Base-by-base conservation (phyloP, 371 early-diverging fungal genomes). In the Actinomortierella ambigua region DNA sequence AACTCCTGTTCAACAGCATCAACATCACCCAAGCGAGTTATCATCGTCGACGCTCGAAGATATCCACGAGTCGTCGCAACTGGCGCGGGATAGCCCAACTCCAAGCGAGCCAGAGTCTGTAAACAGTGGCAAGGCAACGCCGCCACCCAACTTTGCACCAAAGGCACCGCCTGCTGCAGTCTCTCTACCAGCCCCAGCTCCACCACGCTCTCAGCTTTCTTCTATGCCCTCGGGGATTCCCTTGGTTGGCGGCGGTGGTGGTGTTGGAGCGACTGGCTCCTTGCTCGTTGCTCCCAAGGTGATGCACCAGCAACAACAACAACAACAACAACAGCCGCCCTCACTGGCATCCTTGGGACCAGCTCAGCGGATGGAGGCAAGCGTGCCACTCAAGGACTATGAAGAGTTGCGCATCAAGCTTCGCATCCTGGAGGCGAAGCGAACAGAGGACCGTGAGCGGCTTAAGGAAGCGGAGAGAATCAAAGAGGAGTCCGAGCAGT, bases 371-470 rank as follows among this genome's bases (percentile, higher is more conserved):
- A 47, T 27, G 17, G 52, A 79, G 80, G 69, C 49, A 2, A 80
- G 69, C 34, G 82, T 91, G 2, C 75, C 90, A 1, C 27, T 86
- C 48, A 88, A 87, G 69, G 91, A 94, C 44, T 83, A 86, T 54
- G 94, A 95, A 52, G 96, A 95, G 56, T 77, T 95, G 51, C 85
- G 89, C n/a, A 78, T 91, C 47, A 92, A 92, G 70, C 80, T 94
- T 29, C 85, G 85, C 50, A 83, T 90, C 42, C 75, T 95, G 39
- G 96, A 97, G 76, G 71, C 76, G 27, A 92, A 93, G 76, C 90
- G 95, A 8, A 81, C 84, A 1, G 93, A 95, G 56, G 96, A 95
- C 61, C 82, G 92, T 11, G 93, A 91, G 63, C 79, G 79, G 29
- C 73, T 90, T 50, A 78, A 84, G 34, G 89, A 93, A 46, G 79